Percentiles rank a stretch among this genome's conserved stretches.
Evolutionary conservation across 2,329 filamentous ascomycete species (phyloP).

Genomic region (Pleurostoma richardsiae): DNA sequence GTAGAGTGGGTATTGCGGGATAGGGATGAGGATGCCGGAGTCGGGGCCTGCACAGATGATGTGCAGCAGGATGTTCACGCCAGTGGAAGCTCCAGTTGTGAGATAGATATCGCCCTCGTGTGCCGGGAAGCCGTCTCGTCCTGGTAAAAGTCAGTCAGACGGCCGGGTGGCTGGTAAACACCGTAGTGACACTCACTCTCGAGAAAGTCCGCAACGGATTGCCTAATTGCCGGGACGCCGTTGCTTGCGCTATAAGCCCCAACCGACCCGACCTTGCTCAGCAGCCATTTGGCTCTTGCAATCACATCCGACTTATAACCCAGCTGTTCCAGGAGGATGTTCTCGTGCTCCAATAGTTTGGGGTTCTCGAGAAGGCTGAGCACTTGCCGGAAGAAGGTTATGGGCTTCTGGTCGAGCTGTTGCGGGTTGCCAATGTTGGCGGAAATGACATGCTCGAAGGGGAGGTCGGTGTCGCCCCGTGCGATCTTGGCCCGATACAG

Average conservation of each 20-base stretch:
- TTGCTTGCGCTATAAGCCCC: slow-evolving; percentile 95
- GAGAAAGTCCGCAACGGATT: slow-evolving; percentile 89
- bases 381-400: slow-evolving; percentile 98
- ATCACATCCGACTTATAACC: slow-evolving; percentile 90
- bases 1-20: slow-evolving; percentile 97
- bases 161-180: too few relatives aligned
- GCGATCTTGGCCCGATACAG: slow-evolving; percentile 73
- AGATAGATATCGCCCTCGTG: slow-evolving; percentile 82
- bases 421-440: slow-evolving; percentile 99
- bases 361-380: slow-evolving; percentile 92
- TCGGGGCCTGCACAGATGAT: slow-evolving; percentile 75
- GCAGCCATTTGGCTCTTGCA: slow-evolving; percentile 72
- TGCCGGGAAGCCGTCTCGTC: slow-evolving; percentile 81
- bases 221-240: slow-evolving; percentile 78
- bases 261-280: slow-evolving; percentile 82
- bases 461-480: slow-evolving; percentile 56
- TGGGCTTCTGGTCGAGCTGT: slow-evolving; percentile 97
- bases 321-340: slow-evolving; percentile 68
- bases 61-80: slow-evolving; percentile 89
- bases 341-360: slow-evolving; percentile 71
- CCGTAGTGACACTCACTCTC: slow-evolving; percentile 54
- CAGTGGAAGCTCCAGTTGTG: slow-evolving; percentile 85
- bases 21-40: slow-evolving; percentile 85
- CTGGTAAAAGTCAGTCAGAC: slow-evolving; percentile 32
- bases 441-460: slow-evolving; percentile 87